Percentiles rank a stretch among this genome's conserved stretches.
Evolutionary conservation across 345 rosid genomes (phyloP).

Genomic region (Theobroma cacao): DNA sequence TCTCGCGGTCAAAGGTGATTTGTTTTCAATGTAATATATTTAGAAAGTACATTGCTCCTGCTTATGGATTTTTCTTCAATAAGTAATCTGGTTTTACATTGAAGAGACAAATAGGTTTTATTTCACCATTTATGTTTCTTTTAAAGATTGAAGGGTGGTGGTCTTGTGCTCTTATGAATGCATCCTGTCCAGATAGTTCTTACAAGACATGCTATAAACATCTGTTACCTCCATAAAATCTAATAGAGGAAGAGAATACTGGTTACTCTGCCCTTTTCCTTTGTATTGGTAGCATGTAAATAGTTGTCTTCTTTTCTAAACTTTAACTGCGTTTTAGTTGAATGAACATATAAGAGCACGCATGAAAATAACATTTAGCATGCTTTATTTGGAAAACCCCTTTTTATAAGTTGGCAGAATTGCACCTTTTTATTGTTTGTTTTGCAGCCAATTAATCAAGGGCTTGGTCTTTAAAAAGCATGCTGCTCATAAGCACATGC

Average conservation of each 20-base stretch:
- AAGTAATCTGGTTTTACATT: conserved; percentile 5
- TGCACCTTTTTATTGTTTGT: too few relatives aligned
- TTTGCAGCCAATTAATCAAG: conserved; percentile 73
- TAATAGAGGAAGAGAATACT: neutral
- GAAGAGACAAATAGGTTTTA: neutral
- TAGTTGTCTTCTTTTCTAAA: neutral
- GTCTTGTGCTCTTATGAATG: neutral
- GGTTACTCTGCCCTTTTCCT: neutral
- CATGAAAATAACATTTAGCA: neutral
- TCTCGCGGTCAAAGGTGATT: conserved; percentile 64
- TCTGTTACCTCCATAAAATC: neutral
- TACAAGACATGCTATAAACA: neutral
- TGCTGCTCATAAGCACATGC: conserved; percentile 98
- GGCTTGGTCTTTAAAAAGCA: conserved; percentile 93
- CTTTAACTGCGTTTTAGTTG: neutral
- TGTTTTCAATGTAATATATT: neutral
- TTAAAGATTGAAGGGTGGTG: neutral
- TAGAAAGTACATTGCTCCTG: neutral
- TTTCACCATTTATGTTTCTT: neutral
- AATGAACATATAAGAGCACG: neutral
- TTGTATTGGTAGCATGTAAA: neutral
- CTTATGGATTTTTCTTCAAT: neutral
- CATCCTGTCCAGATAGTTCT: conserved; percentile 5
- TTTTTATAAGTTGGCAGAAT: neutral
- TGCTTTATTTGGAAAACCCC: neutral